Conservation (phyloP, 768 basidiomycete species). For the Tephrocybe rancida region DNA sequence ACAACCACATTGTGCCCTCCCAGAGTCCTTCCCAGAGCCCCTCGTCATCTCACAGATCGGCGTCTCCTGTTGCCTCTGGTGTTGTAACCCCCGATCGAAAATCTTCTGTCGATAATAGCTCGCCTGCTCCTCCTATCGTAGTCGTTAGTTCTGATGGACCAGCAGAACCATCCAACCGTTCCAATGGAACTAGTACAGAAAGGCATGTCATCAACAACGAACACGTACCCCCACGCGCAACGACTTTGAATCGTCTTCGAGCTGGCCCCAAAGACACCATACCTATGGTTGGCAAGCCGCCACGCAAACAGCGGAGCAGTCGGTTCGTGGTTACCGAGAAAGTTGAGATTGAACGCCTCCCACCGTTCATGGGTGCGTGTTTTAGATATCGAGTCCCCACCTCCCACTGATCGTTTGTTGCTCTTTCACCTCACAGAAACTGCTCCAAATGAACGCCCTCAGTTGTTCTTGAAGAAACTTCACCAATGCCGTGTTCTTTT, state of each 20-base stretch:
- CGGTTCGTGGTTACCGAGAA: conserved; percentile 95
- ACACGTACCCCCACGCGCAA: conserved; percentile 64
- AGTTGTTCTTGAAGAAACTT: conserved; percentile 92
- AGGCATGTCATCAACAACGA: conserved; percentile 46
- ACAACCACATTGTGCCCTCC: conserved; percentile 34
- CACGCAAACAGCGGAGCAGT: conserved; percentile 96
- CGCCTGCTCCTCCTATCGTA: conserved; percentile 79
- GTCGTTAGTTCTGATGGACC: conserved; percentile 78
- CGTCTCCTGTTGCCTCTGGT: conserved; percentile 39
- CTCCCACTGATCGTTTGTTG: conserved; percentile 8
- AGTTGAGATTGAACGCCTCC: conserved; percentile 94
- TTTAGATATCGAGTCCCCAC: neutral
- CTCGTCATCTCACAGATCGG: conserved; percentile 43
- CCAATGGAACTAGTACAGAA: conserved; percentile 43
- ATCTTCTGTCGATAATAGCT: conserved; percentile 44
- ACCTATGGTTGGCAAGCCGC: conserved; percentile 93
- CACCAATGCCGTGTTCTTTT: conserved; percentile 96
- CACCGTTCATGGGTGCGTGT: conserved; percentile 81
- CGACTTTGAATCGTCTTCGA: conserved; percentile 73
- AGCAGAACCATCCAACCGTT: conserved; percentile 47
- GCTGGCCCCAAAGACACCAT: conserved; percentile 94
- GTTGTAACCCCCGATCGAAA: conserved; percentile 61
- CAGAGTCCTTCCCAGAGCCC: conserved; percentile 45
- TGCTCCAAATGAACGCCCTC: conserved; percentile 82
- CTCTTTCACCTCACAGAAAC: conserved; percentile 68